Conservation (phyloP, 192 early-diverging fungal genomes). For the Coemansia javaensis region DNA sequence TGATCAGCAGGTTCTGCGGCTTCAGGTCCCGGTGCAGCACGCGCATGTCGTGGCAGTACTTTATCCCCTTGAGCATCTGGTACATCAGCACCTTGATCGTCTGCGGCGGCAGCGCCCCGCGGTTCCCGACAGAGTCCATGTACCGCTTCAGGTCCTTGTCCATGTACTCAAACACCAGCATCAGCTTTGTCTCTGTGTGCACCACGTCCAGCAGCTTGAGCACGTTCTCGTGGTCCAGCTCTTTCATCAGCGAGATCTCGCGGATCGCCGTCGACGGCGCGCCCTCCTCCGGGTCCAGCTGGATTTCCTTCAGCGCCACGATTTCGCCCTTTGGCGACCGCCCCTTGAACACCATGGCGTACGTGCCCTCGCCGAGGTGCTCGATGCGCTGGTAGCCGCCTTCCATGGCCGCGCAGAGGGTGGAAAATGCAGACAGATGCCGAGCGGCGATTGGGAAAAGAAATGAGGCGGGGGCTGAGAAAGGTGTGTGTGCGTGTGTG, state of each 20-base stretch:
- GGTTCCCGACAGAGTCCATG: constrained; percentile 69
- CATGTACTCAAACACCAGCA: constrained; percentile 85
- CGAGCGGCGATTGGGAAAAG: too few relatives aligned
- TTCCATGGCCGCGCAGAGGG: constrained; percentile 17
- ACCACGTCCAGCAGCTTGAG: constrained; percentile 78
- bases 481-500: too few relatives aligned
- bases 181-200: constrained; percentile 79
- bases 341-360: constrained; percentile 88
- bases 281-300: constrained; percentile 84
- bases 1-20: constrained; percentile 82
- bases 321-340: constrained; percentile 71
- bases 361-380: constrained; percentile 97
- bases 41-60: constrained; percentile 79
- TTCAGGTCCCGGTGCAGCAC: constrained; percentile 83
- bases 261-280: constrained; percentile 97
- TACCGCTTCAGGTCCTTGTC: constrained; percentile 83
- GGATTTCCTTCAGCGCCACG: constrained; percentile 96
- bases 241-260: constrained; percentile 97
- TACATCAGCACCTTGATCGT: constrained; percentile 77
- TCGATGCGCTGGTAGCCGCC: constrained; percentile 70
- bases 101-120: constrained; percentile 56
- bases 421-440: too few relatives aligned
- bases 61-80: constrained; percentile 75
- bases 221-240: constrained; percentile 89
- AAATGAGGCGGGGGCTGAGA: too few relatives aligned